Evolutionary conservation across 169 alveolate genomes (phyloP).

Genomic region (Plasmodium malariae): DNA sequence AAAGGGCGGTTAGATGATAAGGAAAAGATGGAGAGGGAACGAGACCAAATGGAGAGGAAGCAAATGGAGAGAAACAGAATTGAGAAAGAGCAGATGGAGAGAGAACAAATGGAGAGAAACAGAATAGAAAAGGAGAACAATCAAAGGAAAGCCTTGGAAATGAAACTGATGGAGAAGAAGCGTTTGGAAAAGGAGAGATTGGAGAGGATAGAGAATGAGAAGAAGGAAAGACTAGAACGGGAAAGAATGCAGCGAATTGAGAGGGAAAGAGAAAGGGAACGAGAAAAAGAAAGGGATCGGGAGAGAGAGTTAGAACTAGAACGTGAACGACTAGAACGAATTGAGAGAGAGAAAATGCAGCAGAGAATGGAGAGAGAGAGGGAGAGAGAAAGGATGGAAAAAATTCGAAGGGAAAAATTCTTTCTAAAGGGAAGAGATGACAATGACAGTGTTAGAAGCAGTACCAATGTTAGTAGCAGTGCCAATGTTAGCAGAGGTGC

Average conservation of each 20-base stretch:
- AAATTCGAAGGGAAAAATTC: slow-evolving; percentile 5
- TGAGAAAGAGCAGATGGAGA: slow-evolving; percentile 26
- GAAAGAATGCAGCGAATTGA: slow-evolving; percentile 17
- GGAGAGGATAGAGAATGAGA: slow-evolving; percentile 26
- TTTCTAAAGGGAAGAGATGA: neutral
- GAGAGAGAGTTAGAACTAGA: neutral
- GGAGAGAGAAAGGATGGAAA: slow-evolving; percentile 14
- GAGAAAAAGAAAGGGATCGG: slow-evolving; percentile 27
- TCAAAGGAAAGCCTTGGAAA: slow-evolving; percentile 73
- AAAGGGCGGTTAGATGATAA: slow-evolving; percentile 14
- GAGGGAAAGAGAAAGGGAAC: slow-evolving; percentile 15
- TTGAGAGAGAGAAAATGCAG: slow-evolving; percentile 39
- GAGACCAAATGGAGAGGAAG: slow-evolving; percentile 24
- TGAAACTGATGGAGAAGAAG: slow-evolving; percentile 64
- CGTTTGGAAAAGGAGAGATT: slow-evolving; percentile 24
- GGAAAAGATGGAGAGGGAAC: slow-evolving; percentile 46
- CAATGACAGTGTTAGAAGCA: neutral
- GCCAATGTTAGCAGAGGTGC: too few species aligned
- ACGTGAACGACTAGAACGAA: slow-evolving; percentile 30
- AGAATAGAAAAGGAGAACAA: slow-evolving; percentile 52
- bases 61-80: slow-evolving; percentile 1
- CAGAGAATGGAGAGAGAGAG: slow-evolving; percentile 5
- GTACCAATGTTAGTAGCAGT: too few species aligned
- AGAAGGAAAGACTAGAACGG: slow-evolving; percentile 17
- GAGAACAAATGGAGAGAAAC: slow-evolving; percentile 42